Evolutionary conservation across 1,284 basidiomycete species (phyloP).

Genomic region (Phellopilus nigrolimitatus): DNA sequence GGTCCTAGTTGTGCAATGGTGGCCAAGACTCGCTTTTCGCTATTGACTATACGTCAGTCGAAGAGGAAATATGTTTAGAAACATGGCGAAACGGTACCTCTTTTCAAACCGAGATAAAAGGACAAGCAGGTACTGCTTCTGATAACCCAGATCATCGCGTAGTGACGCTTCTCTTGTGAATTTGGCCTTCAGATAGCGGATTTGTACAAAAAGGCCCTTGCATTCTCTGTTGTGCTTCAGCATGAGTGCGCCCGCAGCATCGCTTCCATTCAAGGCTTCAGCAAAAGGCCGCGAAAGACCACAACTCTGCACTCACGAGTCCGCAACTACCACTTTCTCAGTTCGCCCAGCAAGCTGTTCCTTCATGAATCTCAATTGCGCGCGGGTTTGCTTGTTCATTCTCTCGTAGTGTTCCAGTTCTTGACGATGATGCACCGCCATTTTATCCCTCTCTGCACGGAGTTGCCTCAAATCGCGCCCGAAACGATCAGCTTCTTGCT

Average conservation of each 20-base stretch:
- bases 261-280: conserved; percentile 38
- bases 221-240: conserved; percentile 77
- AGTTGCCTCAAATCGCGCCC: conserved; percentile 69
- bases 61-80: conserved; percentile 6
- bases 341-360: conserved; percentile 56
- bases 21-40: conserved; percentile 74
- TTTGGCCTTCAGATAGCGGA: conserved; percentile 89
- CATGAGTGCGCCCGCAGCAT: conserved; percentile 51
- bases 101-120: conserved; percentile 64
- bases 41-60: conserved; percentile 28
- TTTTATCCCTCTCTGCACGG: conserved; percentile 58
- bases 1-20: conserved; percentile 77
- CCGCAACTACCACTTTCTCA: neutral
- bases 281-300: neutral
- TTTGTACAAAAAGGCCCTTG: conserved; percentile 84
- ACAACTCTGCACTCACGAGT: neutral
- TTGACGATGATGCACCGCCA: conserved; percentile 49
- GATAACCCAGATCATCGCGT: conserved; percentile 76
- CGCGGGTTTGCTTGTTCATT: conserved; percentile 57
- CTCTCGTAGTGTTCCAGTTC: conserved; percentile 51
- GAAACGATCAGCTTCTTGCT: conserved; percentile 67
- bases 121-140: conserved; percentile 78
- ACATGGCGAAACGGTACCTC: conserved; percentile 45
- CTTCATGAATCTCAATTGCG: conserved; percentile 58
- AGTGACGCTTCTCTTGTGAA: conserved; percentile 82